phyloP scores from a whole-genome alignment of 257 asterid species.

The Fraxinus pennsylvanica region DNA sequence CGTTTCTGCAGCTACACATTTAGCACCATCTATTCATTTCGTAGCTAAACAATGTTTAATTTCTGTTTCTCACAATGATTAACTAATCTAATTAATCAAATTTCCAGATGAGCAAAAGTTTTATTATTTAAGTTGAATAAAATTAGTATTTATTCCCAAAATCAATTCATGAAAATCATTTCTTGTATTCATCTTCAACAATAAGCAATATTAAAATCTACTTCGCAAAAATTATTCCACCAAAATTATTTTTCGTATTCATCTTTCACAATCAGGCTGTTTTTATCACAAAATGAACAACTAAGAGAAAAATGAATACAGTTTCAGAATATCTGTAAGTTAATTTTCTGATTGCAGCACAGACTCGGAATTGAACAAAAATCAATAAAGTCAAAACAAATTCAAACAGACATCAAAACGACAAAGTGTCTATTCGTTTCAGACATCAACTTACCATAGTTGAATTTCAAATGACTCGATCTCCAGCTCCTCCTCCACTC shows the following conservation, averaged over 20 bases:
- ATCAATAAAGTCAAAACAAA: background rate
- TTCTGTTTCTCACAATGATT: background rate
- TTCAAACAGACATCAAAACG: background rate
- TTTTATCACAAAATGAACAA: background rate
- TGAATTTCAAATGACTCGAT: background rate
- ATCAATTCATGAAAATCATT: background rate
- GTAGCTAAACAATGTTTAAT: background rate
- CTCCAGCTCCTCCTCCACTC: background rate
- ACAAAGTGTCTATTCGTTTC: background rate
- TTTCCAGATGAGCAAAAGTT: background rate
- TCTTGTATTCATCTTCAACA: background rate
- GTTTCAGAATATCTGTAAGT: background rate
- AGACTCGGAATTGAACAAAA: background rate
- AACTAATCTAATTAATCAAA: constrained; percentile 5
- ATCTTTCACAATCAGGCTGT: background rate
- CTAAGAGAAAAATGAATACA: background rate
- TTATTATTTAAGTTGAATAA: background rate
- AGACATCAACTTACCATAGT: constrained; percentile 1
- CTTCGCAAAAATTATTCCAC: background rate
- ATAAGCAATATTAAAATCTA: too few relatives aligned
- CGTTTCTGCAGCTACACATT: background rate
- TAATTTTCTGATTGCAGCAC: background rate
- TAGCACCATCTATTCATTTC: background rate
- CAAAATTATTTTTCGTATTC: background rate
- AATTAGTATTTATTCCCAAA: too few relatives aligned